Percentiles rank a stretch among this genome's conserved stretches.
Evolutionary conservation across 306 rosid genomes (phyloP).

Genomic region (Acacia crassicarpa): DNA sequence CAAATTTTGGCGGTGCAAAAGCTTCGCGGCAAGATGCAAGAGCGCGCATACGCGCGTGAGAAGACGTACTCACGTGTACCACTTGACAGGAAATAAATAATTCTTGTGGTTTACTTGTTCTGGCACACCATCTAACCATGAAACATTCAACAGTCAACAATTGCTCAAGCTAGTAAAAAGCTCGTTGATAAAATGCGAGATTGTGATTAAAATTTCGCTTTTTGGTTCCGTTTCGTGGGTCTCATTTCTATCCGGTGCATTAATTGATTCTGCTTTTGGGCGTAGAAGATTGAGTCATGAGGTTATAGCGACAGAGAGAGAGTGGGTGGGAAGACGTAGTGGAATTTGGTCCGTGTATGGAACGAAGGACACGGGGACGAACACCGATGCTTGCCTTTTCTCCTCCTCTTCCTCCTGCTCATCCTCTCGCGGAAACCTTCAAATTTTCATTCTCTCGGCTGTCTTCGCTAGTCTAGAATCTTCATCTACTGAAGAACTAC

Average conservation of each 20-base stretch:
- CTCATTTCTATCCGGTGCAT: not conserved
- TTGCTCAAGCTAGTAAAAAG: not conserved
- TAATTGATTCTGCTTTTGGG: not conserved
- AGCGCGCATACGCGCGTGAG: not conserved
- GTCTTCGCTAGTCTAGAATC: not conserved
- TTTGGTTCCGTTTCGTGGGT: not conserved
- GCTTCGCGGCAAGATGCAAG: not conserved
- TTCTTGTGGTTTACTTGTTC: not conserved
- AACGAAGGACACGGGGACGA: constrained; percentile 61
- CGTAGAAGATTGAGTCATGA: not conserved
- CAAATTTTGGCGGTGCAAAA: too few species aligned
- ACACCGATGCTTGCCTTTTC: constrained; percentile 55
- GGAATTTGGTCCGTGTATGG: constrained; percentile 52
- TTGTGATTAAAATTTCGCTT: not conserved
- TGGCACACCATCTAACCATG: not conserved
- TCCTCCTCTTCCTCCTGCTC: constrained; percentile 14
- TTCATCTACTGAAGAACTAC: not conserved
- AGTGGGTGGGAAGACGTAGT: constrained; percentile 30
- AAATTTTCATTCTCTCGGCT: not conserved
- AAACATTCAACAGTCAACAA: not conserved
- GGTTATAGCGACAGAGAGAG: not conserved
- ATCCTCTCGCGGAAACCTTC: not conserved
- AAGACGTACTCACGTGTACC: not conserved
- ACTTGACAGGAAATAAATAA: not conserved
- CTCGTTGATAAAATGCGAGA: not conserved